Base-by-base conservation (phyloP, 2,329 filamentous ascomycete genomes). In the Aspergillus versicolor region DNA sequence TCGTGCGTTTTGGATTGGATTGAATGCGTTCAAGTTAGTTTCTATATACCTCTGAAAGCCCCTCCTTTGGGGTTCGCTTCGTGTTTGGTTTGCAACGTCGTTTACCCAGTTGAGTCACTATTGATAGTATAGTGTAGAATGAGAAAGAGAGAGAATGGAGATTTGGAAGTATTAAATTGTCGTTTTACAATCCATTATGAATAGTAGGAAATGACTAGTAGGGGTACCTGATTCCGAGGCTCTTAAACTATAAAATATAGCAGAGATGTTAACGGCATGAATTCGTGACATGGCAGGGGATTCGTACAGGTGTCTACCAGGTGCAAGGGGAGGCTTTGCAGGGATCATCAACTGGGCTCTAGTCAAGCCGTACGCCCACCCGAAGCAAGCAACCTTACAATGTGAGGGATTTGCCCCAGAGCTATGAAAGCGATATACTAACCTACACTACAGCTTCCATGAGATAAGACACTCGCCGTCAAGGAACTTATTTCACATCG, bases 11-110 rank as follows among this genome's bases (percentile, higher is more conserved):
- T 48, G 34, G 50, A 30, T 56, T 44, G 38, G 17, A 11, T 42
- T 37, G 27, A 30, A 30, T 40, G 51, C 34, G 34, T 37, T 21
- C 50, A 38, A 38, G 17, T 30, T 46, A 5, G n/a, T 37, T 19
- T 17, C 54, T 62, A 60, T 63, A 63, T 63, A 63, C 61, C 60
- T 58, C 45, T 48, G 50, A 58, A 17, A n/a, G 17, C 40, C n/a
- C 7, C 15, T 37, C 6, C 13, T n/a, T n/a, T 37, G 34, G 34
- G 34, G 34, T 37, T 37, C 5, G 8, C 27, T 11, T 30, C 9
- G 8, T 30, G 9, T 30, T 30, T 30, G 27, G 27, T 30, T 30
- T 30, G 27, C 27, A 30, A 30, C 27, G 27, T 37, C 6, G 34
- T 37, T 37, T n/a, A n/a, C 34, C 15, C 6, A 5, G 34, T 37